phyloP scores from a whole-genome alignment of 2,329 filamentous ascomycete species.

The Claviceps capensis region DNA sequence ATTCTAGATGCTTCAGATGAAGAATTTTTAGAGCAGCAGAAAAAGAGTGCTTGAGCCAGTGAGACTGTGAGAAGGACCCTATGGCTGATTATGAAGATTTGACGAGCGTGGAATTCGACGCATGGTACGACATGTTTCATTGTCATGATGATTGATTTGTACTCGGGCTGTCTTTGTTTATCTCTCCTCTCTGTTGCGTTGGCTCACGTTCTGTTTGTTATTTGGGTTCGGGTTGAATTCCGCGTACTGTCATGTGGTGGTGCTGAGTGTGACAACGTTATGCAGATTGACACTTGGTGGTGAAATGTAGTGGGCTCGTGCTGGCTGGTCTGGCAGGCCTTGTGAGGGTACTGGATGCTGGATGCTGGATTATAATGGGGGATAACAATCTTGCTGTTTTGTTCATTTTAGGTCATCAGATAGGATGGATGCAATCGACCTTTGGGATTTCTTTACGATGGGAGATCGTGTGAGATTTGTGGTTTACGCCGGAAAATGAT shows the following conservation, averaged over 20 bases:
- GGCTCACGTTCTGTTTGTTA: not conserved
- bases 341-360: not conserved
- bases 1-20: slow-evolving; percentile 91
- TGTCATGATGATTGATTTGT: slow-evolving; percentile 5
- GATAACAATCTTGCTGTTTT: not conserved
- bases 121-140: slow-evolving; percentile 3
- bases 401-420: slow-evolving; percentile 6
- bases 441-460: not conserved
- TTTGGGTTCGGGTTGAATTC: no score
- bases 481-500: no score
- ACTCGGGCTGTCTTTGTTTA: not conserved
- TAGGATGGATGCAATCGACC: slow-evolving; percentile 6
- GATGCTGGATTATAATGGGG: not conserved
- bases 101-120: not conserved
- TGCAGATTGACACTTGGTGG: no score
- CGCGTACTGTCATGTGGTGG: no score
- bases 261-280: no score
- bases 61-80: slow-evolving; percentile 6
- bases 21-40: slow-evolving; percentile 51
- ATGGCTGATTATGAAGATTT: not conserved
- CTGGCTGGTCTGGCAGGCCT: no score
- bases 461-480: no score
- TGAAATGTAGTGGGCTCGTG: no score
- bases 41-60: slow-evolving; percentile 24
- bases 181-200: not conserved